Evolutionary conservation across 2,329 filamentous ascomycete species (phyloP), one percentile per base, ranked within the genome.

Genomic region (Juglanconis oblonga): DNA sequence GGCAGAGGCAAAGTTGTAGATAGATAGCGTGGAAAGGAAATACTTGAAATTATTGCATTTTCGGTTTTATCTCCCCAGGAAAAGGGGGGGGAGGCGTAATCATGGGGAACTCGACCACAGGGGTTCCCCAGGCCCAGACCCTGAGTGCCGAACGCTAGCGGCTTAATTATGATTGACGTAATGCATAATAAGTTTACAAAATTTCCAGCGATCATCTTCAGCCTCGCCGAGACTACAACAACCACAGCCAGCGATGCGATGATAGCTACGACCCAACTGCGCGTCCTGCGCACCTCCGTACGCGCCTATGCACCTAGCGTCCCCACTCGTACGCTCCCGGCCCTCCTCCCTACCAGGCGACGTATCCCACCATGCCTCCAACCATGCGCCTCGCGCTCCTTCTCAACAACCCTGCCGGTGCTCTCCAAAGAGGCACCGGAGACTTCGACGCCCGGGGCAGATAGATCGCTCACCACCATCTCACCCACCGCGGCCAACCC

Each of bases 401-500:
- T 47, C 32, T 17, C 56, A 38, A 58, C 61, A 14, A 38, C 58
- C 31, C 38, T 51, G 5, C 58, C 14, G 29, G 10, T 33, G 32
- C 14, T 7, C 4, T 14, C 40, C 5, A 24, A 4, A 13, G 14
- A 35, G 3, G n/a, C 31, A 13, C 48, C 51, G 7, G 47, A 35
- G n/a, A 14, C 32, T 13, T 10, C 24, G 7, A 33, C 24, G 5
- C 14, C 53, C 14, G 29, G 17, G 10, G 11, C 47, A 8, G 9
- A n/a, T 14, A 31, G 35, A 35, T 13, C 54, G 13, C 35, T 24
- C 44, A 33, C 29, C 52, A 47, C 49, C 56, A 31, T 42, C 45
- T 57, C 58, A 35, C 44, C 60, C 5, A 24, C 52, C 5, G 64
- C 65, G 48, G 69, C 67, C 66, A 96, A 96, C 76, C 88, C 90